A percentile compares a stretch with the other conserved stretches of the same genome.
Evolutionary conservation across 2,329 filamentous ascomycete species (phyloP).

Genomic region (Incumbomyces delicatus): DNA sequence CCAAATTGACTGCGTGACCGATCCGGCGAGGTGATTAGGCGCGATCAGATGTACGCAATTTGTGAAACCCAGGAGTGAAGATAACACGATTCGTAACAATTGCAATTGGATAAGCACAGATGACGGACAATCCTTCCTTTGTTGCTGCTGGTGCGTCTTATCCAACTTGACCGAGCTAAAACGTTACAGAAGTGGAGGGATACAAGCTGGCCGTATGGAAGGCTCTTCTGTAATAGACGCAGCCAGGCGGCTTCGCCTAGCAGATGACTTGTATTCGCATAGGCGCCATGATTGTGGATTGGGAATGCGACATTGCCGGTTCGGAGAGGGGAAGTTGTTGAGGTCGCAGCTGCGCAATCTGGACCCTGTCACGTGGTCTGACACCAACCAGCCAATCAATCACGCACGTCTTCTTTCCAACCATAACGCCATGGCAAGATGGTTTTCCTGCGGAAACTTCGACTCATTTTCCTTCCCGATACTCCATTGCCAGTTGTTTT

Average conservation of each 20-base stretch:
- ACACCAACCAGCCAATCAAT: conserved; percentile 1
- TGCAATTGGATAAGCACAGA: no score
- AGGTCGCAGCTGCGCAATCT: conserved; percentile 8
- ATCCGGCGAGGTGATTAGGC: no score
- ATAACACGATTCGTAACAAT: no score
- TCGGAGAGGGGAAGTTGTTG: neutral
- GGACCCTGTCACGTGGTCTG: conserved; percentile 3
- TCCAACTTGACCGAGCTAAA: conserved; percentile 30
- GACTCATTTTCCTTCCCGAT: no score
- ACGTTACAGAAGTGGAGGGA: conserved; percentile 35
- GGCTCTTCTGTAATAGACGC: conserved; percentile 30
- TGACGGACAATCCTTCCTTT: conserved; percentile 7
- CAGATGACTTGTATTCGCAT: conserved; percentile 22
- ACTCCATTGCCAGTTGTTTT: no score
- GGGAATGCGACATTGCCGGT: conserved; percentile 9
- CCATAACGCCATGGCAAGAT: no score
- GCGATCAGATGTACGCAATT: no score
- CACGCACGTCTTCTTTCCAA: no score
- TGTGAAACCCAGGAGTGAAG: no score
- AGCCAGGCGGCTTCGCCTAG: conserved; percentile 40
- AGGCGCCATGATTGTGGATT: conserved; percentile 20
- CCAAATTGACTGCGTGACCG: no score
- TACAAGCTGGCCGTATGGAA: conserved; percentile 38
- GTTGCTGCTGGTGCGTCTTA: conserved; percentile 7
- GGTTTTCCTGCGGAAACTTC: no score